A percentile compares a stretch with the other conserved stretches of the same genome.
Conservation (phyloP, 1,284 basidiomycete genomes). For the Sanguinoderma infundibulare region DNA sequence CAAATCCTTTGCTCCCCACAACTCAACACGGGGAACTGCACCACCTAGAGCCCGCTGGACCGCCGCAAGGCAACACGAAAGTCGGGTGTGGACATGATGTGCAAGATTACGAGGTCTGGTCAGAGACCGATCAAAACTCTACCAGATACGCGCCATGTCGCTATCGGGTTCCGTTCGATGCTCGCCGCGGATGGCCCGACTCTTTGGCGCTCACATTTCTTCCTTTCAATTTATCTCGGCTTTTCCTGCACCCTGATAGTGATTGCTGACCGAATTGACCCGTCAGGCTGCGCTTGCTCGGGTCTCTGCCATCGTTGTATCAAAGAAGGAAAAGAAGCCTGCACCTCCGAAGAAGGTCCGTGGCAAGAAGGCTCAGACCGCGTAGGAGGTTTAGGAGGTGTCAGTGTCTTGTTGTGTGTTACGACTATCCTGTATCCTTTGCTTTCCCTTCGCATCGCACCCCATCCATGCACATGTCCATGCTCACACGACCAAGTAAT, state of each 20-base stretch:
- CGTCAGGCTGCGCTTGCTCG: constrained; percentile 80
- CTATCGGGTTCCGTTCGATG: constrained; percentile 73
- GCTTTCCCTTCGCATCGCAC: constrained; percentile 25
- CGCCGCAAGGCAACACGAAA: constrained; percentile 63
- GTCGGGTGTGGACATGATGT: constrained; percentile 87
- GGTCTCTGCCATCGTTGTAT: constrained; percentile 72
- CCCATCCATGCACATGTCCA: constrained; percentile 25
- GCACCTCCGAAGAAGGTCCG: constrained; percentile 74
- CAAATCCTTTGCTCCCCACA: not conserved
- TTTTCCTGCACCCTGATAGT: not conserved
- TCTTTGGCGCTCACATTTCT: constrained; percentile 68
- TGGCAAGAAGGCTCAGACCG: constrained; percentile 57
- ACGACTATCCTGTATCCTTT: constrained; percentile 25
- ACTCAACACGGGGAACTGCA: constrained; percentile 26
- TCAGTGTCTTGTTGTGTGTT: constrained; percentile 17
- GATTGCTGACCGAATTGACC: constrained; percentile 26
- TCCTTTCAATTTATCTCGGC: constrained; percentile 8
- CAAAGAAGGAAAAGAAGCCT: constrained; percentile 78
- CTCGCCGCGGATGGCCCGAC: constrained; percentile 65
- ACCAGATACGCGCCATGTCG: constrained; percentile 65
- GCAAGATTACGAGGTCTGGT: constrained; percentile 61
- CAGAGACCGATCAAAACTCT: constrained; percentile 65
- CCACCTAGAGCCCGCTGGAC: constrained; percentile 67
- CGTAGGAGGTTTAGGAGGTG: constrained; percentile 18
- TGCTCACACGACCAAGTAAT: constrained; percentile 26